Conservation (phyloP, 495 filamentous ascomycete genomes). For the Penicilliopsis zonata region DNA sequence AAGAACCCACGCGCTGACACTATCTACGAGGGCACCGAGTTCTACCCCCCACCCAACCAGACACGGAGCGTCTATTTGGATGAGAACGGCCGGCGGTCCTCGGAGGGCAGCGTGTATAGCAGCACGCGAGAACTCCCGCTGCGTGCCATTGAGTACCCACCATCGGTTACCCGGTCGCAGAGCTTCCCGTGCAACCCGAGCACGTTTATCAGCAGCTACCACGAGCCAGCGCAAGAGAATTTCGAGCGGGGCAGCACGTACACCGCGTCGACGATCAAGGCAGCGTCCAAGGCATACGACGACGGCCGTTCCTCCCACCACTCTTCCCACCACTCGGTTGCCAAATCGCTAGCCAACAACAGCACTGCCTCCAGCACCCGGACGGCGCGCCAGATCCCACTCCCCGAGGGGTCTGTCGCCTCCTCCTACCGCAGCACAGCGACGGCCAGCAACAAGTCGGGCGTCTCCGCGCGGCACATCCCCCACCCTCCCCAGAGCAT, state of each 20-base stretch:
- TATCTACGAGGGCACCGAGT: slow-evolving; percentile 31
- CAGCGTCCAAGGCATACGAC: slow-evolving; percentile 19
- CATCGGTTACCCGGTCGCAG: slow-evolving; percentile 13
- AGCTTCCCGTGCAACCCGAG: slow-evolving; percentile 20
- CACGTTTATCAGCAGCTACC: slow-evolving; percentile 30
- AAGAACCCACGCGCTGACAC: slow-evolving; percentile 32
- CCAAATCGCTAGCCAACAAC: slow-evolving; percentile 3
- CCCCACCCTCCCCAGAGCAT: slow-evolving; percentile 40
- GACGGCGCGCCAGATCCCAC: slow-evolving; percentile 19
- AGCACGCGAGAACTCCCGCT: slow-evolving; percentile 22
- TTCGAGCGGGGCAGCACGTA: slow-evolving; percentile 24
- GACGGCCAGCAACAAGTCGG: slow-evolving; percentile 9
- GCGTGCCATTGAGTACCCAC: slow-evolving; percentile 32
- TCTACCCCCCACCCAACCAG: slow-evolving; percentile 9
- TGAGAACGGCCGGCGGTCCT: slow-evolving; percentile 23
- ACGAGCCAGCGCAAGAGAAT: slow-evolving; percentile 19
- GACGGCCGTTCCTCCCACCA: slow-evolving; percentile 11
- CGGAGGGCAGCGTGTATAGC: slow-evolving; percentile 25
- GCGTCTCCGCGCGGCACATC: slow-evolving; percentile 22
- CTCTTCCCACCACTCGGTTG: slow-evolving; percentile 6
- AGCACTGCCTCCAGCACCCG: slow-evolving; percentile 19
- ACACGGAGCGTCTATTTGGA: slow-evolving; percentile 16
- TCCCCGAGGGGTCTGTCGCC: slow-evolving; percentile 15
- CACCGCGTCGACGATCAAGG: slow-evolving; percentile 31
- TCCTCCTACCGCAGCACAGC: slow-evolving; percentile 9